Base-by-base conservation (phyloP, 169 alveolate species). In the Eimeria acervulina region DNA sequence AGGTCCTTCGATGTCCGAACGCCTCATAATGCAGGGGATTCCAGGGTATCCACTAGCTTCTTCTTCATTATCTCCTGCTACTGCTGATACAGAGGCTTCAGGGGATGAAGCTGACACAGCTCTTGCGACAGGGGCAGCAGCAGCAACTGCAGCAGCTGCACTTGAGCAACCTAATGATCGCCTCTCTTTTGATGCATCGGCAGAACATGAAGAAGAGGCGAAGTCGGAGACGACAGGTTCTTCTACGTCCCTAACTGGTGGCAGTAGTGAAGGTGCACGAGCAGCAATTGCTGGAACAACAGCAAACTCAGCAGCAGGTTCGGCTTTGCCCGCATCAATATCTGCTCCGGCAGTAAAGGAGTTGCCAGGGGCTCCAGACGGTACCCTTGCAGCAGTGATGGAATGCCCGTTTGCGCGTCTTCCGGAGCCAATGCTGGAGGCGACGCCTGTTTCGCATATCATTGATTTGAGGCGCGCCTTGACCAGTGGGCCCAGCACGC, bases 341-440 rank as follows among this genome's bases (percentile, higher is more conserved):
- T 17, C 40, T 15, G 4, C 17, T 10, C 13, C 17, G 19, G 40
- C 36, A 66, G 6, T 66, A 10, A 28, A 15, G 36, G 19, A 7
- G 19, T 21, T 66, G 38, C 36, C 1, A 66, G 76, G 3, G 6
- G 15, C 15, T 36, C 76, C 19, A 1, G 68, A 59, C 28, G 8
- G n/a, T 10, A 8, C 40, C 15, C 12, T 1, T 28, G 40, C 8
- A 5, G 17, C 17, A 10, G 8, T 66, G 12, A 1, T n/a, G 28
- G 21, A n/a, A n/a, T 55, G 38, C 84, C 84, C 84, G 74, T 59
- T 59, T 59, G 68, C 19, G 68, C 68, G n/a, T 21, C 68, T 59
- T 4, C 68, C 68, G 68, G 19, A 21, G n/a, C 28, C 7, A 5
- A 0, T 59, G n/a, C n/a, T 59, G 68, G 26, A 12, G 68, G 0